A percentile compares a stretch with the other conserved stretches of the same genome.
Evolutionary conservation across 2,329 filamentous ascomycete species (phyloP).

Genomic region (Rasamsonia emersonii): DNA sequence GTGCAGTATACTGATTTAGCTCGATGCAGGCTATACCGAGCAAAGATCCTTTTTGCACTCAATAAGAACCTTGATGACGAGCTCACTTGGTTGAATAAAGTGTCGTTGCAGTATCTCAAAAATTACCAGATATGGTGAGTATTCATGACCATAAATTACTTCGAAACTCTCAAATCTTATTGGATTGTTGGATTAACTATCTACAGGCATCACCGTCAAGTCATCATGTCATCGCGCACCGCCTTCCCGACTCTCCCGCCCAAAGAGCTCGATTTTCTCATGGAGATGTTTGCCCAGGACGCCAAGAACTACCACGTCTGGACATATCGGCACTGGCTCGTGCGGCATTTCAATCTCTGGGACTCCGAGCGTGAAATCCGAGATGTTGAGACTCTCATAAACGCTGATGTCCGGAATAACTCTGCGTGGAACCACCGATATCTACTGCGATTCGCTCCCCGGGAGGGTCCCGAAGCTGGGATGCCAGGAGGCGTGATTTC

Average conservation of each 20-base stretch:
- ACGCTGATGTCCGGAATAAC: conserved; percentile 84
- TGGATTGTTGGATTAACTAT: no score
- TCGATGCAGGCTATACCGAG: conserved; percentile 64
- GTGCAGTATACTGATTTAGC: conserved; percentile 8
- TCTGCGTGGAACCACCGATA: conserved; percentile 97
- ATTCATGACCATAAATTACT: background rate
- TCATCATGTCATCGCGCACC: conserved; percentile 40
- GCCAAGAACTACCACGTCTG: conserved; percentile 98
- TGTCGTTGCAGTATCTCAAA: conserved; percentile 78
- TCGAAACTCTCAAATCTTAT: no score
- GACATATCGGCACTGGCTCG: conserved; percentile 78
- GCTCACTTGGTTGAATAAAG: conserved; percentile 74
- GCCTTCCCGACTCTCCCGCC: conserved; percentile 48
- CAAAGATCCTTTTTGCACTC: conserved; percentile 64
- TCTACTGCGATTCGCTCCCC: conserved; percentile 74
- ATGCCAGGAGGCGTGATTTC: conserved; percentile 19
- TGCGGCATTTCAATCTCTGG: conserved; percentile 55
- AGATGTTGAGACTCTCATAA: conserved; percentile 64
- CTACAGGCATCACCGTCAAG: conserved; percentile 54
- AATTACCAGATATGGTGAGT: conserved; percentile 93
- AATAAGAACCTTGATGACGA: conserved; percentile 60
- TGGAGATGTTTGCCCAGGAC: conserved; percentile 72
- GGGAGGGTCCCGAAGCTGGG: conserved; percentile 31
- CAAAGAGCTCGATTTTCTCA: conserved; percentile 67
- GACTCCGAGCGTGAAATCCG: conserved; percentile 54